Conservation (phyloP, 2,329 filamentous ascomycete species). For the Aspergillus fumigatiaffinis region DNA sequence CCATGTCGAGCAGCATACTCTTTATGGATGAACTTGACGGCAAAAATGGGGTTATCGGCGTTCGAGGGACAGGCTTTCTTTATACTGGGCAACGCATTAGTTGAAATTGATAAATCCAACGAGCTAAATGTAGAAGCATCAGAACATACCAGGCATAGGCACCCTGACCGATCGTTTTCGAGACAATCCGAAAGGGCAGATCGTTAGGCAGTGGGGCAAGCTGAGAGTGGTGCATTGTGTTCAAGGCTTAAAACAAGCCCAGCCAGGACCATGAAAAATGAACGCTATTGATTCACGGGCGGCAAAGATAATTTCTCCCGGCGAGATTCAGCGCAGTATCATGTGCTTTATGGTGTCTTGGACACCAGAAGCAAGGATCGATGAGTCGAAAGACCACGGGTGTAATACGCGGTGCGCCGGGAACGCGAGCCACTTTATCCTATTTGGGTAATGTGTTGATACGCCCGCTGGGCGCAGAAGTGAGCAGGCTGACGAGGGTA, state of each 20-base stretch:
- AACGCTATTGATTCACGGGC: not conserved
- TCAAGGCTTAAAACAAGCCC: slow-evolving; percentile 4
- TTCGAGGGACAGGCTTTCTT: slow-evolving; percentile 84
- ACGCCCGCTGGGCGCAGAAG: slow-evolving; percentile 1
- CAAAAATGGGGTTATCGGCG: slow-evolving; percentile 71
- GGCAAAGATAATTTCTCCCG: not conserved
- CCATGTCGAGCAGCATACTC: slow-evolving; percentile 87
- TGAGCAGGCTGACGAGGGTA: not conserved
- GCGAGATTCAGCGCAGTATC: not conserved
- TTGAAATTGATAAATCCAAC: not conserved
- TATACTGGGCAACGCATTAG: slow-evolving; percentile 55
- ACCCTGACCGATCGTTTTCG: slow-evolving; percentile 92
- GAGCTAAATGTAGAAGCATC: not conserved
- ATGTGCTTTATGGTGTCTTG: slow-evolving; percentile 5
- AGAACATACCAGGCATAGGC: slow-evolving; percentile 83
- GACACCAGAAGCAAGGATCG: slow-evolving; percentile 17
- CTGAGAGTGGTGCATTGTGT: slow-evolving; percentile 69
- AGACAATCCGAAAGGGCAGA: slow-evolving; percentile 89
- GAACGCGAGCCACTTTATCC: slow-evolving; percentile 38
- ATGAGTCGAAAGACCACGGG: slow-evolving; percentile 5
- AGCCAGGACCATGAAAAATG: not conserved
- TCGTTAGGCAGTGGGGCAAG: slow-evolving; percentile 77
- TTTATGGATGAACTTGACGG: slow-evolving; percentile 98
- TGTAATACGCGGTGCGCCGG: slow-evolving; percentile 15
- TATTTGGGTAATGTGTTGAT: slow-evolving; percentile 32